Evolutionary conservation across 495 filamentous ascomycete genomes (phyloP).

Genomic region (Clavariopsis aquatica): DNA sequence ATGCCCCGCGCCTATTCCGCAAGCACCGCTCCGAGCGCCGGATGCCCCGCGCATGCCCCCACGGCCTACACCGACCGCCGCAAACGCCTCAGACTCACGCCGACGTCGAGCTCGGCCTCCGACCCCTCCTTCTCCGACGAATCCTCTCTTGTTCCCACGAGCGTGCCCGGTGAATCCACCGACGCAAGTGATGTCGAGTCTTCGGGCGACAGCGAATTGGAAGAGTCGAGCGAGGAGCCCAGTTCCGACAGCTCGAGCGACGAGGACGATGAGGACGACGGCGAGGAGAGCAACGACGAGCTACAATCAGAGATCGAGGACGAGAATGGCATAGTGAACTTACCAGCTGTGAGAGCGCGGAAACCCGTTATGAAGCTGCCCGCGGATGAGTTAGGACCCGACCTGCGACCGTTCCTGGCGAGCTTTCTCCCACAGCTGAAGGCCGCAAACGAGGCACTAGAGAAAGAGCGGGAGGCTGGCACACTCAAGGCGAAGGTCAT

Average conservation of each 20-base stretch:
- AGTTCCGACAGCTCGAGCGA: conserved; percentile 12
- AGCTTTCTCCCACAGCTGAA: conserved; percentile 36
- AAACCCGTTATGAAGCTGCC: conserved; percentile 33
- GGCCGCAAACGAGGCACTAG: conserved; percentile 37
- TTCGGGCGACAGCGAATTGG: conserved; percentile 22
- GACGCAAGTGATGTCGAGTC: conserved; percentile 19
- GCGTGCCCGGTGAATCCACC: conserved; percentile 9
- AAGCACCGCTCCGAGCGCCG: background rate
- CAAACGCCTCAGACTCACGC: conserved; percentile 17
- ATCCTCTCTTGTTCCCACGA: conserved; percentile 27
- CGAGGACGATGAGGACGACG: too few relatives aligned
- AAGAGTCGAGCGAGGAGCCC: conserved; percentile 28
- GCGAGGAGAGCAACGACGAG: conserved; percentile 27
- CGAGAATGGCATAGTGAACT: conserved; percentile 23
- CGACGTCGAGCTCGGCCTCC: background rate
- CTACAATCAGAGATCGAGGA: conserved; percentile 16
- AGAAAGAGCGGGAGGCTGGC: conserved; percentile 24
- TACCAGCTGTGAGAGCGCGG: conserved; percentile 20
- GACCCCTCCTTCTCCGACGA: conserved; percentile 26
- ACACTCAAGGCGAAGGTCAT: conserved; percentile 25
- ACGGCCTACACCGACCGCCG: conserved; percentile 7
- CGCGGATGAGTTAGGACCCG: conserved; percentile 9
- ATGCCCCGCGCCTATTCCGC: background rate
- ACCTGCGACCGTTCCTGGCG: conserved; percentile 23
- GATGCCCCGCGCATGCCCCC: background rate